Evolutionary conservation across 345 rosid genomes (phyloP), one percentile per base, ranked within the genome.

Genomic region (Sisymbrium irio): DNA sequence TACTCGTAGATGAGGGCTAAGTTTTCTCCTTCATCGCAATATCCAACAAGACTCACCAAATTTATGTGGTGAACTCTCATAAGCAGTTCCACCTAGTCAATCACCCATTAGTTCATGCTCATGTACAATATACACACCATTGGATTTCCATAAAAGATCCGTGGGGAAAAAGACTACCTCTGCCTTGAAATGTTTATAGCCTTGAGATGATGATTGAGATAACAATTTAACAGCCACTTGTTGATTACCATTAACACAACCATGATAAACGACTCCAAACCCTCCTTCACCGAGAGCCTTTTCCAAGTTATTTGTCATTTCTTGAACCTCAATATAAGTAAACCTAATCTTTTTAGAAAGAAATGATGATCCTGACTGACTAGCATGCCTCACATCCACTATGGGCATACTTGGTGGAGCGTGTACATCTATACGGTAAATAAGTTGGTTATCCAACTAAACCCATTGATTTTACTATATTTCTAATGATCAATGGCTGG

Each of bases 201-300:
- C 84, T 55, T 84, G 83, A n/a, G 68, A 50, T 40, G 85, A 80
- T 44, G 83, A 60, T 18, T 64, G 62, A 14, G 80, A 79, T 1
- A 84, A 59, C 46, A 82, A 61, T 59, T 82, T 82, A 10, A 84
- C 79, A 12, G 85, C 87, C 7, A 82, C 83, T 69, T 75, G 61
- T 36, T 65, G 50, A 4, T 53, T 32, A 50, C 19, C 79, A 65
- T 36, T 77, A 15, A 79, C 57, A 65, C 6, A 66, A 40, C 87
- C 87, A 12, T 69, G 71, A 73, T 75, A 80, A 57, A 82, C 83
- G 2, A 73, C 54, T 72, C 83, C 85, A 62, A 82, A 84, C 1
- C 78, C 82, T 28, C 84, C 87, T 68, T 82, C 72, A 2, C 85
- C 84, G 2, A 78, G 57, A 62, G 70, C 69, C 49, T 22, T 75